Percentiles rank a stretch among this genome's conserved stretches.
Conservation (phyloP, 768 basidiomycete genomes). For the Mycena galopus region DNA sequence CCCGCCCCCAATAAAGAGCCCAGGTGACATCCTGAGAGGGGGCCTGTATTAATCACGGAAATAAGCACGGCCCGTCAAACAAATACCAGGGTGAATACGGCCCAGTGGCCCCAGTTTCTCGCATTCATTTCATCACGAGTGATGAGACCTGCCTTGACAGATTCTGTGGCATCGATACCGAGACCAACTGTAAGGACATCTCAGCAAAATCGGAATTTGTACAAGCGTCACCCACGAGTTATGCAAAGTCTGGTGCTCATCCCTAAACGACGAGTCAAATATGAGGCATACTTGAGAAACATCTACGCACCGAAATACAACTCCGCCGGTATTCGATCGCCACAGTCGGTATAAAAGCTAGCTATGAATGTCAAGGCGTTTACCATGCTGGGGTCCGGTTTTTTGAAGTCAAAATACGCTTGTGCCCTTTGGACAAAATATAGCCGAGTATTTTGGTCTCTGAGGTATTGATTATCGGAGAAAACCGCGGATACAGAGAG, state of each 20-base stretch:
- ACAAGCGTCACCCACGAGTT: constrained; percentile 18
- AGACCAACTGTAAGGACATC: constrained; percentile 49
- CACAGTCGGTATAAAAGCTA: constrained; percentile 33
- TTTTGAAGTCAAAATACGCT: constrained; percentile 32
- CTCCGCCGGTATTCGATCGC: no score
- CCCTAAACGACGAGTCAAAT: neutral
- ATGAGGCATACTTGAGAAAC: neutral
- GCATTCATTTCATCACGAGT: constrained; percentile 39
- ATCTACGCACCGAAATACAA: constrained; percentile 31
- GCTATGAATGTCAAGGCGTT: constrained; percentile 38
- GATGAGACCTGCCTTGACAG: constrained; percentile 54
- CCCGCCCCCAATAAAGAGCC: constrained; percentile 59
- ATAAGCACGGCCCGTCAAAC: no score
- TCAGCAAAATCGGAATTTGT: neutral
- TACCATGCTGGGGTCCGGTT: constrained; percentile 38
- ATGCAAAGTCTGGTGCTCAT: constrained; percentile 28
- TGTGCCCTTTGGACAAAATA: constrained; percentile 35
- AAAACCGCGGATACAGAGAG: constrained; percentile 42
- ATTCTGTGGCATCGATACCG: constrained; percentile 51
- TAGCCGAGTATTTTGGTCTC: constrained; percentile 30
- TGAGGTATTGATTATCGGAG: constrained; percentile 35
- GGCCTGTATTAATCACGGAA: no score
- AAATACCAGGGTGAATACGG: constrained; percentile 47
- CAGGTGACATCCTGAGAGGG: constrained; percentile 52
- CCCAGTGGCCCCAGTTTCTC: constrained; percentile 52